phyloP scores from a whole-genome alignment of 345 rosid species.

The Arabidopsis arenosa region DNA sequence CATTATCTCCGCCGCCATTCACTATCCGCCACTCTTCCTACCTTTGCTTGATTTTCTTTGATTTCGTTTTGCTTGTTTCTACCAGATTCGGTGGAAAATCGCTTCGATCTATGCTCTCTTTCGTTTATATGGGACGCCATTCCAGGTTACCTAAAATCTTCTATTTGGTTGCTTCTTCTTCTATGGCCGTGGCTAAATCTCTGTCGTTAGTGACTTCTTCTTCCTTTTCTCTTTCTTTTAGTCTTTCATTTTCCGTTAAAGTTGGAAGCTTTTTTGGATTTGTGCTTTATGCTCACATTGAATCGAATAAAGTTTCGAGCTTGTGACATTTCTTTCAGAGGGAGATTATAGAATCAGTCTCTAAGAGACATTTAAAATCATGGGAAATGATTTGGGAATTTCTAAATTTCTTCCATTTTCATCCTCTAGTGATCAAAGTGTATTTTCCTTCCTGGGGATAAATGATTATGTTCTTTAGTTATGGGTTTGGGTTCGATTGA shows the following conservation, averaged over 20 bases:
- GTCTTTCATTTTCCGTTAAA: constrained; percentile 24
- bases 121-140: too few relatives aligned
- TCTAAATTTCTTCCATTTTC: not conserved
- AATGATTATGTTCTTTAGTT: too few relatives aligned
- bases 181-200: too few relatives aligned
- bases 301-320: constrained; percentile 31
- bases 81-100: too few relatives aligned
- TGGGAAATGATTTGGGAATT: not conserved
- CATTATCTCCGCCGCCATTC: constrained; percentile 74
- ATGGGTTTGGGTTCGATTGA: not conserved
- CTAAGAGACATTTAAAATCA: not conserved
- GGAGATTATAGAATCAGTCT: not conserved
- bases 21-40: too few relatives aligned
- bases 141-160: too few relatives aligned
- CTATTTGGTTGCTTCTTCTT: too few relatives aligned
- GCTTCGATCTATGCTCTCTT: too few relatives aligned
- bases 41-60: too few relatives aligned
- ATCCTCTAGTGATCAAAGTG: not conserved
- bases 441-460: not conserved
- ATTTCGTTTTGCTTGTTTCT: too few relatives aligned
- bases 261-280: constrained; percentile 23
- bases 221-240: not conserved
- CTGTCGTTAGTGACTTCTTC: constrained; percentile 47
- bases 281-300: not conserved
- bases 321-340: not conserved